Conservation (phyloP, 1,139 yeast genomes). For the Suhomyces coccinellae region DNA sequence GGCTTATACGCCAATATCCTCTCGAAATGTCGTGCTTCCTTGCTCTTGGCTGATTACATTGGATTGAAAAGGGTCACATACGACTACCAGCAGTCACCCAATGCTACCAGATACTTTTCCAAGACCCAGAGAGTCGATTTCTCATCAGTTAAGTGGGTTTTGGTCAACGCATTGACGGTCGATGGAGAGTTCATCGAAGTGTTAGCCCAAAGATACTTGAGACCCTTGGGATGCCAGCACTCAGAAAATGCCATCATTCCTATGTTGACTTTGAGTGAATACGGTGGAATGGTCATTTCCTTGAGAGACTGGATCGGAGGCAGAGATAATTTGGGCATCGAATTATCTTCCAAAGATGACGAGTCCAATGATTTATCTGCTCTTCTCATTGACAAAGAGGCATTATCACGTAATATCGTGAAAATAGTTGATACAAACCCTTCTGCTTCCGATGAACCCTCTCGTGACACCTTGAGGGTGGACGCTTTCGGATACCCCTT, state of each 20-base stretch:
- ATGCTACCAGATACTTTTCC: conserved; percentile 74
- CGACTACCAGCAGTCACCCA: conserved; percentile 90
- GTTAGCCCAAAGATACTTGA: conserved; percentile 85
- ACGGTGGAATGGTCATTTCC: conserved; percentile 94
- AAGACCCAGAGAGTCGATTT: conserved; percentile 79
- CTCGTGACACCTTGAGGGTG: conserved; percentile 58
- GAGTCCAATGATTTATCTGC: conserved; percentile 61
- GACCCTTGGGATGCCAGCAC: conserved; percentile 82
- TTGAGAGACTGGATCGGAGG: conserved; percentile 88
- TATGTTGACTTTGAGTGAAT: conserved; percentile 83
- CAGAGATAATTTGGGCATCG: conserved; percentile 58
- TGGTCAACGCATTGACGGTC: conserved; percentile 86
- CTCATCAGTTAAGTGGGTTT: conserved; percentile 81
- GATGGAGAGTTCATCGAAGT: conserved; percentile 94
- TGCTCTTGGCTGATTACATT: conserved; percentile 80
- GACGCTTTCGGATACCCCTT: conserved; percentile 94
- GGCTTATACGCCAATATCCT: conserved; percentile 86
- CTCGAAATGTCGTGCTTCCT: conserved; percentile 67
- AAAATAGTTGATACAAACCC: conserved; percentile 67
- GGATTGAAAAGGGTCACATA: conserved; percentile 92
- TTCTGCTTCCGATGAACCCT: conserved; percentile 52
- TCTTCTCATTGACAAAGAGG: conserved; percentile 76
- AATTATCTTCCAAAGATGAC: conserved; percentile 31
- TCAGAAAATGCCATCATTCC: conserved; percentile 86
- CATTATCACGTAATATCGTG: conserved; percentile 75